phyloP scores from a whole-genome alignment of 805 yeast genomes.

The Schizosaccharomyces octosporus region DNA sequence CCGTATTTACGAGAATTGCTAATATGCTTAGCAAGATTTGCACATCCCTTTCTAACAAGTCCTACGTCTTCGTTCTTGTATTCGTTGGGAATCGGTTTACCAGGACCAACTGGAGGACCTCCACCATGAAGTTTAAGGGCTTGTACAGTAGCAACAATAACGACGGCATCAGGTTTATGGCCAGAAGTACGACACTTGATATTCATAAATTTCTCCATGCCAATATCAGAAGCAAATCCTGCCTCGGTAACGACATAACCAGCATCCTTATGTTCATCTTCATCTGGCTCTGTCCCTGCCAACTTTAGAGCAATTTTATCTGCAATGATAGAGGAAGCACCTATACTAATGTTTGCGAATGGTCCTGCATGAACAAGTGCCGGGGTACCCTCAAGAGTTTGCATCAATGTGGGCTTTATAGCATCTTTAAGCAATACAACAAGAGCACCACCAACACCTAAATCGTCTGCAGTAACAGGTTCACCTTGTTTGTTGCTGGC shows the following conservation, averaged over 20 bases:
- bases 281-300: conserved; percentile 34
- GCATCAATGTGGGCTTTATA: conserved; percentile 89
- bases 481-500: conserved; percentile 52
- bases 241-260: conserved; percentile 95
- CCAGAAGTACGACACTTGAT: conserved; percentile 89
- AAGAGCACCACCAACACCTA: conserved; percentile 87
- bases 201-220: conserved; percentile 91
- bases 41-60: conserved; percentile 51
- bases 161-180: conserved; percentile 66
- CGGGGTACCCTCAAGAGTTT: conserved; percentile 90
- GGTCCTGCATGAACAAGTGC: conserved; percentile 97
- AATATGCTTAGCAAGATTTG: conserved; percentile 77
- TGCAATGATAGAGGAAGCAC: conserved; percentile 84
- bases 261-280: conserved; percentile 14
- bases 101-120: conserved; percentile 90
- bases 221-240: conserved; percentile 97
- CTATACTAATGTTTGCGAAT: conserved; percentile 89
- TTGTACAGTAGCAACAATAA: conserved; percentile 83
- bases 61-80: conserved; percentile 64
- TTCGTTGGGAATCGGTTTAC: conserved; percentile 59
- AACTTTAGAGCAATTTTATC: conserved; percentile 80
- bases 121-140: conserved; percentile 96
- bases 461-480: conserved; percentile 80
- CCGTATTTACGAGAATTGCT: conserved; percentile 63
- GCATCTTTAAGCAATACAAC: conserved; percentile 90